Evolutionary conservation across 345 rosid species (phyloP).

Genomic region (Rhizophora apiculata): DNA sequence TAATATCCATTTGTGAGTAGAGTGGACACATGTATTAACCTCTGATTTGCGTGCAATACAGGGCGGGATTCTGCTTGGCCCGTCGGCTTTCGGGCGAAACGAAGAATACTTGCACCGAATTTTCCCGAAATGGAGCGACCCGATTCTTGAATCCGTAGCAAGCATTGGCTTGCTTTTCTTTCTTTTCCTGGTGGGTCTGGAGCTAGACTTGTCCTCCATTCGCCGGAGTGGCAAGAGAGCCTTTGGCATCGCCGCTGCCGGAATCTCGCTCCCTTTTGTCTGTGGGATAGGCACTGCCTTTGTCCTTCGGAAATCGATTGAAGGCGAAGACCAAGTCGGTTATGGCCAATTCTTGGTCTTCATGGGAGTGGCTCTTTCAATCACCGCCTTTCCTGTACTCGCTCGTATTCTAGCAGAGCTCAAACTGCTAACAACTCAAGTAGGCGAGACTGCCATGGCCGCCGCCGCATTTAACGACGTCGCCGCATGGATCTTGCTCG

Average conservation of each 20-base stretch:
- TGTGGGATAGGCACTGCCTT: constrained; percentile 62
- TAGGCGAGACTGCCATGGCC: constrained; percentile 83
- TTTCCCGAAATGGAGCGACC: constrained; percentile 72
- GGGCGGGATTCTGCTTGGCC: constrained; percentile 88
- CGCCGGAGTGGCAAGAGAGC: constrained; percentile 66
- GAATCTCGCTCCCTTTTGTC: constrained; percentile 67
- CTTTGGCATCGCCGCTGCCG: constrained; percentile 66
- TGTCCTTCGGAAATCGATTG: constrained; percentile 46
- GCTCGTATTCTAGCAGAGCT: constrained; percentile 94
- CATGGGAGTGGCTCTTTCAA: constrained; percentile 93
- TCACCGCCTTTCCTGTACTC: constrained; percentile 90
- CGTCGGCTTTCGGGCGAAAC: constrained; percentile 72
- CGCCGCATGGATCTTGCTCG: constrained; percentile 79
- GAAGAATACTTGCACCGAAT: constrained; percentile 38
- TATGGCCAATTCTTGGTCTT: constrained; percentile 62
- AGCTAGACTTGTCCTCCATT: constrained; percentile 62
- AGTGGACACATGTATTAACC: too few relatives aligned
- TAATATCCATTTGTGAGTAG: too few relatives aligned
- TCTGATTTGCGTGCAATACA: constrained; percentile 3
- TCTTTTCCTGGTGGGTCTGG: constrained; percentile 87
- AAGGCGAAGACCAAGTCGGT: constrained; percentile 50
- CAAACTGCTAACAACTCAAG: constrained; percentile 58
- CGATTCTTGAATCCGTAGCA: constrained; percentile 71
- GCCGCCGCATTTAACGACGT: constrained; percentile 93
- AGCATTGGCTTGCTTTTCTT: constrained; percentile 84